phyloP scores from a whole-genome alignment of 441 rosid species.

The Metrosideros polymorpha region DNA sequence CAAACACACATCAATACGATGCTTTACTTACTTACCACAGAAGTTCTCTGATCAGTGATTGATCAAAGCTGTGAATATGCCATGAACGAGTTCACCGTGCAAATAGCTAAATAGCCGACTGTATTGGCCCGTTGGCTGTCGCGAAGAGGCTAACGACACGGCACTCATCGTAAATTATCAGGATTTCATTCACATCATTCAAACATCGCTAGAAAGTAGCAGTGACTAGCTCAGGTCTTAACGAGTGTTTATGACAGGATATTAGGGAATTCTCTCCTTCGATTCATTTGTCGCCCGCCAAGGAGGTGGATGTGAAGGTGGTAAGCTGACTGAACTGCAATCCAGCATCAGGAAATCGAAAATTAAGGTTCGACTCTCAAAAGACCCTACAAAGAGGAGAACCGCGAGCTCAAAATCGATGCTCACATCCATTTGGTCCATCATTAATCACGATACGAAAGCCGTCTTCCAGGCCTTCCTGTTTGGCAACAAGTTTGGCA shows the following conservation, averaged over 20 bases:
- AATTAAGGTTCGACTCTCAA: neutral
- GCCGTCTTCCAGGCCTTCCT: conserved; percentile 81
- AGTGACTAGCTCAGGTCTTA: neutral
- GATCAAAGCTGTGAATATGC: neutral
- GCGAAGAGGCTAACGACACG: neutral
- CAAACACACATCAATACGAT: too few species aligned
- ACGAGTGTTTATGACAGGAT: neutral
- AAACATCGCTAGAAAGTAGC: neutral
- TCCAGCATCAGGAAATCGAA: neutral
- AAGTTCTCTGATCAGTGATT: neutral
- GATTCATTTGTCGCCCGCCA: conserved; percentile 88
- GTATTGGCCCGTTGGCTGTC: neutral
- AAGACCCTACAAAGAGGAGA: neutral
- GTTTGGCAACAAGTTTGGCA: conserved; percentile 91
- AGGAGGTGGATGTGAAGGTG: conserved; percentile 88
- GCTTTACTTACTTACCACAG: neutral
- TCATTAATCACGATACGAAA: conserved; percentile 89
- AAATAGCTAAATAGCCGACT: neutral
- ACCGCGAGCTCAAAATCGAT: neutral
- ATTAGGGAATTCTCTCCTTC: neutral
- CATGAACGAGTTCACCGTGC: neutral
- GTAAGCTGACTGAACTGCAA: conserved; percentile 82
- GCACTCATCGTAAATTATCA: neutral
- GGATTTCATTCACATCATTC: neutral
- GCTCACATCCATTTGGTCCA: conserved; percentile 74